Percentiles rank a stretch among this genome's conserved stretches.
These are phyloP conservation scores for Scenedesmus sp. DNA, from an alignment of 163 green algal genomes.

Conservation along the genomic window DNA sequence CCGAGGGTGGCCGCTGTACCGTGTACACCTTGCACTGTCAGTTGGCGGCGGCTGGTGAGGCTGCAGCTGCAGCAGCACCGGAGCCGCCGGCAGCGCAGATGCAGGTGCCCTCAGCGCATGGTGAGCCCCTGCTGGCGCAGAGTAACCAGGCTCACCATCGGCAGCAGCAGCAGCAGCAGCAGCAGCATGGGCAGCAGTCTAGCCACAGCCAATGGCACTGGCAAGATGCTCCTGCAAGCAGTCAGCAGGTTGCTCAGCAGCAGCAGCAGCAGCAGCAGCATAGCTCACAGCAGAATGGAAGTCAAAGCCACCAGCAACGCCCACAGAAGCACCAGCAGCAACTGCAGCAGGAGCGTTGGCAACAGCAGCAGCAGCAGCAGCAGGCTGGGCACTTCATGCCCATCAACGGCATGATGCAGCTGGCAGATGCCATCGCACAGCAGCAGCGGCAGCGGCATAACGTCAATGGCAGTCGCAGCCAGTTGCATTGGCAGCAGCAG, in stretches of 20 bases:
- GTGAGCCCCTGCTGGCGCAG: neutral
- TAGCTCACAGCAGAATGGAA: neutral
- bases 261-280: slow-evolving; percentile 16
- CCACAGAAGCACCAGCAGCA: slow-evolving; percentile 21
- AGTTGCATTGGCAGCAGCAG: neutral
- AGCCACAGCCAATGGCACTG: neutral
- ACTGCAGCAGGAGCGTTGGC: neutral
- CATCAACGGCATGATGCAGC: neutral
- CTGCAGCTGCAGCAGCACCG: slow-evolving; percentile 7
- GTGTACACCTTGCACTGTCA: slow-evolving; percentile 24
- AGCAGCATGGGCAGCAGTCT: neutral
- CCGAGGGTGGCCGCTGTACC: neutral
- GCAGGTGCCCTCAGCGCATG: neutral
- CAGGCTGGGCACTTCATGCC: neutral
- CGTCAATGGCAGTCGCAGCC: neutral
- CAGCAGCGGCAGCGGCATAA: slow-evolving; percentile 18
- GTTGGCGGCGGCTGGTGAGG: neutral
- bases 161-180: neutral
- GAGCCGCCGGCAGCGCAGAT: neutral
- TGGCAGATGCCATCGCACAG: neutral
- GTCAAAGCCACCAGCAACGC: neutral
- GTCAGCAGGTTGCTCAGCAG: neutral
- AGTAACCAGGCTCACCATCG: neutral
- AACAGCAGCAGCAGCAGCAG: neutral
- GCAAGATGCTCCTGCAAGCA: neutral